phyloP scores from a whole-genome alignment of 75 land plant species.

The Sequoiadendron giganteum region DNA sequence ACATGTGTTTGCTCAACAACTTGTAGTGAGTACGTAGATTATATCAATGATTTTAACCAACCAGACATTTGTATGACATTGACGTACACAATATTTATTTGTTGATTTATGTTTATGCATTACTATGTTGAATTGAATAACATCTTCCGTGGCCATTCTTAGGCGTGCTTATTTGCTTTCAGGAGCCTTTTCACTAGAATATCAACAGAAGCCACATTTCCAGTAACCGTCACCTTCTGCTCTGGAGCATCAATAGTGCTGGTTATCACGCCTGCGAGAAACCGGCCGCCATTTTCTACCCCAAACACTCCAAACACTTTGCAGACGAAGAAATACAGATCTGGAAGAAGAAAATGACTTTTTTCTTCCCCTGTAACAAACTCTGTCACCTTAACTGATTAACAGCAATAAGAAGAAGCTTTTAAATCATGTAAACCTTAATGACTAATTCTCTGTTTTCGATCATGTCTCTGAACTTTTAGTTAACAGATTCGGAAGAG shows the following conservation, averaged over 20 bases:
- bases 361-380: not conserved
- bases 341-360: not conserved
- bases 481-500: not conserved
- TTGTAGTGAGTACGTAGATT: no score
- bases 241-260: conserved; percentile 22
- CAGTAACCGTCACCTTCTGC: conserved; percentile 34
- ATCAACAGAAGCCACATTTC: conserved; percentile 16
- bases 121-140: no score
- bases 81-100: no score
- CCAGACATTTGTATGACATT: no score
- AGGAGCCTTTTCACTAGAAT: conserved; percentile 32
- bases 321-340: not conserved
- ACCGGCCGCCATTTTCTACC: not conserved
- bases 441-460: not conserved
- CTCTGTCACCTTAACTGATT: not conserved
- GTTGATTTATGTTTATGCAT: no score
- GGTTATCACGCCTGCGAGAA: conserved; percentile 29
- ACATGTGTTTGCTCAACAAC: no score
- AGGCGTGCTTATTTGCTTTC: conserved; percentile 29
- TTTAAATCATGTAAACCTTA: not conserved
- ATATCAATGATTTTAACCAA: no score
- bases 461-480: not conserved
- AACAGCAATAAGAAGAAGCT: not conserved
- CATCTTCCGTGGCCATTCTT: conserved; percentile 14
- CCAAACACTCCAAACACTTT: not conserved